A percentile compares a stretch with the other conserved stretches of the same genome.
These are phyloP conservation scores for Capsicum rhomboideum DNA, from an alignment of 257 asterid genomes.

Conservation along the genomic window DNA sequence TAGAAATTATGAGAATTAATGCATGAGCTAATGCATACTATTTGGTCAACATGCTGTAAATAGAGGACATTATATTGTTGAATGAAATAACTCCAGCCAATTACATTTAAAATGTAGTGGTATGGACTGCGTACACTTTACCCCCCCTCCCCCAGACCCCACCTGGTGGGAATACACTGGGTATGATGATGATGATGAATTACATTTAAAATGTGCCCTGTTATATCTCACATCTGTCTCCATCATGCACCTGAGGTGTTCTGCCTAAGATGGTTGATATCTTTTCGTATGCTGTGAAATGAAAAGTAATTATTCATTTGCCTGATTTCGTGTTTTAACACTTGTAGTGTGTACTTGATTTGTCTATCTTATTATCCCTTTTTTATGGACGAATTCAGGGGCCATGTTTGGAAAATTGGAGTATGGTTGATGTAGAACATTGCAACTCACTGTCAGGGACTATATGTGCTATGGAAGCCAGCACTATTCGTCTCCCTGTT, in stretches of 20 bases:
- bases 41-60: background rate
- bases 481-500: slow-evolving; percentile 61
- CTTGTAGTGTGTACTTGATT: background rate
- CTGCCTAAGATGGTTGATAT: background rate
- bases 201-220: background rate
- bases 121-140: too few relatives aligned
- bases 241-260: background rate
- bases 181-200: too few relatives aligned
- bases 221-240: background rate
- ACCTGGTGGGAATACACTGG: too few relatives aligned
- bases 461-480: slow-evolving; percentile 53
- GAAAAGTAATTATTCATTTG: background rate
- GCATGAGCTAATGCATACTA: background rate
- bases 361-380: background rate
- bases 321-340: background rate
- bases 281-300: background rate
- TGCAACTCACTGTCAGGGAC: slow-evolving; percentile 54
- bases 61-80: background rate
- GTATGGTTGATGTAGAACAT: slow-evolving; percentile 43
- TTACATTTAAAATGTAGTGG: background rate
- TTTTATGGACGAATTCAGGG: slow-evolving; percentile 32
- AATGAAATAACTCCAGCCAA: background rate
- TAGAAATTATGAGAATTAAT: background rate
- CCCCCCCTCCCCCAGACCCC: too few relatives aligned
- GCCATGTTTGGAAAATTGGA: slow-evolving; percentile 57